Conservation (phyloP, 2,329 filamentous ascomycete genomes). For the Karstenula rhodostoma region DNA sequence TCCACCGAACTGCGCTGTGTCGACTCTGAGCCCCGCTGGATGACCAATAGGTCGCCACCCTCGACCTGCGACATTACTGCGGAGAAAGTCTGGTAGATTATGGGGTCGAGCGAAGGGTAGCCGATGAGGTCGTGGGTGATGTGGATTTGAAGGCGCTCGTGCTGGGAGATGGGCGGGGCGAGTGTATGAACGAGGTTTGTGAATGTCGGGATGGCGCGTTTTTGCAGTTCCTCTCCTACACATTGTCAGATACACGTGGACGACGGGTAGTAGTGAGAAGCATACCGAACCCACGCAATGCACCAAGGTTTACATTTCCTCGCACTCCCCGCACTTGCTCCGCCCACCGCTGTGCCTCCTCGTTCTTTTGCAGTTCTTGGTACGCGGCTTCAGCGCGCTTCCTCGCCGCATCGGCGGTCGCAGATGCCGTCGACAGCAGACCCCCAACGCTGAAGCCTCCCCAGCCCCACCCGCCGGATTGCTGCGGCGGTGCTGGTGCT, state of each 20-base stretch:
- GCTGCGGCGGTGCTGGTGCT: slow-evolving; percentile 61
- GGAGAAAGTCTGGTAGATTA: slow-evolving; percentile 90
- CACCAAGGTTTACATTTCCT: slow-evolving; percentile 88
- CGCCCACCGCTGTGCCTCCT: slow-evolving; percentile 95
- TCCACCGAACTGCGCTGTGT: slow-evolving; percentile 71
- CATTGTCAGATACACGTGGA: slow-evolving; percentile 20
- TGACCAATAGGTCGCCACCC: slow-evolving; percentile 90
- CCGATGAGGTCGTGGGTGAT: slow-evolving; percentile 95
- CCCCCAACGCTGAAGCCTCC: slow-evolving; percentile 53
- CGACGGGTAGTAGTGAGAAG: neutral
- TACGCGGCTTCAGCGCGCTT: slow-evolving; percentile 93
- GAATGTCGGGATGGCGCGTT: slow-evolving; percentile 89
- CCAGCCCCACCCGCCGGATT: slow-evolving; percentile 62
- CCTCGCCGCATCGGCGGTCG: slow-evolving; percentile 82
- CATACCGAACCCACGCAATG: slow-evolving; percentile 77
- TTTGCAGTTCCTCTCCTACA: slow-evolving; percentile 74
- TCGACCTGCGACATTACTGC: slow-evolving; percentile 99
- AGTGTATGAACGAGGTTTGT: slow-evolving; percentile 94
- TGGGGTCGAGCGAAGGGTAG: slow-evolving; percentile 91
- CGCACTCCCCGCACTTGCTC: slow-evolving; percentile 90
- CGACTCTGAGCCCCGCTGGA: slow-evolving; percentile 91
- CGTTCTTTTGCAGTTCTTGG: slow-evolving; percentile 94
- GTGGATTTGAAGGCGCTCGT: slow-evolving; percentile 96
- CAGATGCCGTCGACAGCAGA: slow-evolving; percentile 79
- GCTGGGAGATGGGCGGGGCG: slow-evolving; percentile 93